phyloP scores from a whole-genome alignment of 2,329 filamentous ascomycete genomes.

The Colletotrichum sp. region DNA sequence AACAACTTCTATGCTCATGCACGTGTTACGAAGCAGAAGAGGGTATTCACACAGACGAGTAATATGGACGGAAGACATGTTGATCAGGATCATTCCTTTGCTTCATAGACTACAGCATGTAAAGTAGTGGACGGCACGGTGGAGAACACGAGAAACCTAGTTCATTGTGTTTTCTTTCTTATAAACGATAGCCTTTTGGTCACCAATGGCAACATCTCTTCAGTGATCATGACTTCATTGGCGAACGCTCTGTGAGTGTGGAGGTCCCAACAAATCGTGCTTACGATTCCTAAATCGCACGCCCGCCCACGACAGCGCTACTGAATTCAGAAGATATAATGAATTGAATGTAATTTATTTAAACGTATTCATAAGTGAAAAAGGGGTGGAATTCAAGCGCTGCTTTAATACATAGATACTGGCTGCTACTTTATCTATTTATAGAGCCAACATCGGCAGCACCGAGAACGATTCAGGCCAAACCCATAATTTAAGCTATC shows the following conservation, averaged over 20 bases:
- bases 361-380: not conserved
- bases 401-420: not conserved
- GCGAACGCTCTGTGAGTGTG: no score
- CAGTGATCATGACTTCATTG: no score
- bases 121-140: rapidly evolving
- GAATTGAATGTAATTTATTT: not conserved
- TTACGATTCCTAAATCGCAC: not conserved
- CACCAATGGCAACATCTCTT: rapidly evolving
- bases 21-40: no score
- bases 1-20: no score
- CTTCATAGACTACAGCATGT: no score
- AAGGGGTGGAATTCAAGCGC: not conserved
- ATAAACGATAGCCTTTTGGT: no score
- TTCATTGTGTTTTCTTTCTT: no score
- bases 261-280: no score
- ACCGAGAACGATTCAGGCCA: not conserved
- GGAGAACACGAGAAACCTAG: no score
- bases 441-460: not conserved
- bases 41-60: rapidly evolving
- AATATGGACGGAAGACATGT: no score
- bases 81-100: no score
- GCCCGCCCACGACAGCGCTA: no score
- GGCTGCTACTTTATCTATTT: not conserved
- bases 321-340: not conserved
- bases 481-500: not conserved